Evolutionary conservation across 495 filamentous ascomycete species (phyloP), one percentile per base, ranked within the genome.

Genomic region (Neurospora pannonica): DNA sequence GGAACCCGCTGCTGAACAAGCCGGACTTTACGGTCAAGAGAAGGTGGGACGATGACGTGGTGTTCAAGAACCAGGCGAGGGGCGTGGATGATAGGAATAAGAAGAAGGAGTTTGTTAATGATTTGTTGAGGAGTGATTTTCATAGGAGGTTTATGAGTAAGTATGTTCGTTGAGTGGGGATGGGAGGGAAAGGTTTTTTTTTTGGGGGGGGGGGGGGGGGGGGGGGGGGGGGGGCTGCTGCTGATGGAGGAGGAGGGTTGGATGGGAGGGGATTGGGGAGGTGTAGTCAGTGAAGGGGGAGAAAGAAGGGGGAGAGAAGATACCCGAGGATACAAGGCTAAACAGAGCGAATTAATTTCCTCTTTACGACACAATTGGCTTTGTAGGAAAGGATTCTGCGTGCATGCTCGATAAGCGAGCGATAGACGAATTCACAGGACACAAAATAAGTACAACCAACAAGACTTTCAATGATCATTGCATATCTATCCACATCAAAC

Each of bases 11-110:
- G 48, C 86, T 99, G 36, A 98, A 97, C 77, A 88, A 87, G 74
- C 77, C 84, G 17, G 91, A 93, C 75, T 94, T 92, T 78, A 90
- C 89, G 48, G 86, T 93, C 72, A 94, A 93, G 85, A 84, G 93
- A 78, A 89, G 94, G 79, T 99, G 96, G 96, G 96, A 99, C 77
- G 96, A 99, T 75, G 96, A 99, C 84, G 96, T 99, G n/a, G 94
- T 99, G 21, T 99, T 99, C 84, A 97, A 97, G 86, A 99, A 99
- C 82, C 96, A 98, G 83, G 96, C 95, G 39, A 89, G 97, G 67
- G 96, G 96, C 4, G 97, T 94, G 11, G 96, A 97, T 78, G 94
- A 97, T 72, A 94, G 92, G 84, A 86, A 88, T 70, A 94, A 95
- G 84, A 91, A 89, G 83, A 97, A 94, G 84, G 94, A 97, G 84